Conservation (phyloP, 192 early-diverging fungal genomes). For the Rhizophagus prolifer region DNA sequence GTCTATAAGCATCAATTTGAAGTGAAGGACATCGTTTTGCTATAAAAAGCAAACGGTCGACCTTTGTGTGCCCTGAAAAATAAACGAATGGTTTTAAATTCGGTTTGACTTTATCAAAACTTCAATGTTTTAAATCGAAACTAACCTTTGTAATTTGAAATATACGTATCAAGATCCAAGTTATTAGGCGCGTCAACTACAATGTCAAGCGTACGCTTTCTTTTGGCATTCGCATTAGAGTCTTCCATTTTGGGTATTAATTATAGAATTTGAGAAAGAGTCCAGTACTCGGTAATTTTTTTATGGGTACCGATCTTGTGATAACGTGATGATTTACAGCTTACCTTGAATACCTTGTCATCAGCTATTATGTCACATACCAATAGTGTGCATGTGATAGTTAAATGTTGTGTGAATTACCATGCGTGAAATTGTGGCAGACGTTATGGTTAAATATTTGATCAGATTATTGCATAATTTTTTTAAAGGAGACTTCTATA, state of each 20-base stretch:
- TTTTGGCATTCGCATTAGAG: constrained; percentile 38
- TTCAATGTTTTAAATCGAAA: background rate
- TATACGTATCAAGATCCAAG: constrained; percentile 64
- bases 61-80: constrained; percentile 61
- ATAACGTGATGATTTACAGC: too few relatives aligned
- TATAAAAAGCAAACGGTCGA: constrained; percentile 73
- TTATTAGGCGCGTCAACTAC: constrained; percentile 49
- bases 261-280: background rate
- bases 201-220: constrained; percentile 45
- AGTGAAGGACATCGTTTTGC: constrained; percentile 68
- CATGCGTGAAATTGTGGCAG: too few relatives aligned
- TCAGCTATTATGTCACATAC: too few relatives aligned
- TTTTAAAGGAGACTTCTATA: background rate
- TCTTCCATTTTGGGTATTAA: constrained; percentile 22
- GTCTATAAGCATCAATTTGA: constrained; percentile 61
- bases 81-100: background rate
- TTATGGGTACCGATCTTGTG: too few relatives aligned
- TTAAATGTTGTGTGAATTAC: too few relatives aligned
- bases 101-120: background rate
- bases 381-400: too few relatives aligned
- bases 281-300: too few relatives aligned
- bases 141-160: constrained; percentile 65
- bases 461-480: background rate
- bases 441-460: background rate
- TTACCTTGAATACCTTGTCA: too few relatives aligned